phyloP scores from a whole-genome alignment of 371 early-diverging fungal genomes.

The Syncephalastrum contaminatum region DNA sequence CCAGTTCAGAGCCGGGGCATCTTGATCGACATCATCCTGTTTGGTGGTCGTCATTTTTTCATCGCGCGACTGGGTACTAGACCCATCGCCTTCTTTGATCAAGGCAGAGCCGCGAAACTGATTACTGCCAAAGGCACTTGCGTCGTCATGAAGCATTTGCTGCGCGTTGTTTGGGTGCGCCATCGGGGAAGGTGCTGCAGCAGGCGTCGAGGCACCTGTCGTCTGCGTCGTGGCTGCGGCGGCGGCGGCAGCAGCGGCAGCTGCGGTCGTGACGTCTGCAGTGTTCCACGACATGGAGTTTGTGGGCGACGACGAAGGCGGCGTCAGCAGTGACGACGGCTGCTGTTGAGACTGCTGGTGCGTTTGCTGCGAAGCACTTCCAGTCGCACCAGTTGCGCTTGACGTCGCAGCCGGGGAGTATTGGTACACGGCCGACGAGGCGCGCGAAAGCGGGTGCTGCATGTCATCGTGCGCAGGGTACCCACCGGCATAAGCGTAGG shows the following conservation, averaged over 20 bases:
- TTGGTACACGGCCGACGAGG: conserved; percentile 6
- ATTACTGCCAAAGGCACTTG: too few species aligned
- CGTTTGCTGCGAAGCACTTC: neutral
- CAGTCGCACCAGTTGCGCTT: neutral
- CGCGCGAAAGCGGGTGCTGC: conserved; percentile 8
- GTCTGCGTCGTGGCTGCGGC: conserved; percentile 4
- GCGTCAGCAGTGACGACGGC: conserved; percentile 7
- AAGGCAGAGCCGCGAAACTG: too few species aligned
- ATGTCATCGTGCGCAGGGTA: conserved; percentile 10
- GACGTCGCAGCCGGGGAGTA: conserved; percentile 4
- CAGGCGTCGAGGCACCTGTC: neutral
- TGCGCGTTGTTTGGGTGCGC: too few species aligned
- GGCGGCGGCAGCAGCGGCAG: conserved; percentile 7
- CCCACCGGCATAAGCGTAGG: conserved; percentile 11
- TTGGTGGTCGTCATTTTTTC: too few species aligned
- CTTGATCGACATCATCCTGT: too few species aligned
- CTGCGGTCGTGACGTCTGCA: neutral
- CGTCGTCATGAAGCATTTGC: too few species aligned
- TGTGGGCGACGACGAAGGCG: conserved; percentile 13
- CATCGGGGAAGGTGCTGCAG: too few species aligned
- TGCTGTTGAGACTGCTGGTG: conserved; percentile 8
- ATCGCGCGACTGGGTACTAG: too few species aligned
- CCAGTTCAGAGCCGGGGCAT: too few species aligned
- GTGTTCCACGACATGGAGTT: conserved; percentile 11
- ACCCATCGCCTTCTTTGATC: too few species aligned